phyloP scores from a whole-genome alignment of 1,139 yeast genomes.

The Taphrina populina region DNA sequence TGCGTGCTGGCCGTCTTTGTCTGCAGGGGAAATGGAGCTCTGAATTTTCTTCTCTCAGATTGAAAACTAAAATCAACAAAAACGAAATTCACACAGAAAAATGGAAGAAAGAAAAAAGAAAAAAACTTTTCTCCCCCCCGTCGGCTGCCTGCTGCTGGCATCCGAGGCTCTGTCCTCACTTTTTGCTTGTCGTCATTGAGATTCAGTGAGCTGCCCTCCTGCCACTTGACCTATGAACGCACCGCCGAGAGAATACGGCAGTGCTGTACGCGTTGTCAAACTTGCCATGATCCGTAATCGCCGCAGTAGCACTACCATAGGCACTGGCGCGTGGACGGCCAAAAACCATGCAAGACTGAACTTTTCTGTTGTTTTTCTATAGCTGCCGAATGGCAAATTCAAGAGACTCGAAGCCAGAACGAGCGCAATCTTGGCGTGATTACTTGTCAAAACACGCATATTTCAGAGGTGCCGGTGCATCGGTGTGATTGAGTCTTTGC shows the following conservation, averaged over 20 bases:
- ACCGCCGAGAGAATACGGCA: conserved; percentile 4
- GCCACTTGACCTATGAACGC: conserved; percentile 5
- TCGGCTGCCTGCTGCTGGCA: conserved; percentile 7
- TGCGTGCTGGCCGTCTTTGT: no score
- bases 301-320: conserved; percentile 7
- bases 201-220: not conserved
- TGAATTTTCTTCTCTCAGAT: conserved; percentile 24
- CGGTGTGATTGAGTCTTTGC: no score
- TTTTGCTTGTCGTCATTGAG: conserved; percentile 7
- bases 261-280: not conserved
- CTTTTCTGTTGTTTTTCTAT: conserved; percentile 10
- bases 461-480: no score
- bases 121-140: no score
- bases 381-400: conserved; percentile 19
- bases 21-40: no score
- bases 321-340: conserved; percentile 17
- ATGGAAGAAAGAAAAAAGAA: no score
- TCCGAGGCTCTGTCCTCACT: conserved; percentile 4
- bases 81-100: conserved; percentile 10
- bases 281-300: not conserved
- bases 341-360: conserved; percentile 22
- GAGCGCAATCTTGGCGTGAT: conserved; percentile 8
- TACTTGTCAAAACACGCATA: no score
- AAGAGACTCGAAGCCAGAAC: conserved; percentile 1
- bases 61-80: conserved; percentile 23